Evolutionary conservation across 495 filamentous ascomycete genomes (phyloP), one percentile per base, ranked within the genome.

Genomic region (Aspergillus heteromorphus): DNA sequence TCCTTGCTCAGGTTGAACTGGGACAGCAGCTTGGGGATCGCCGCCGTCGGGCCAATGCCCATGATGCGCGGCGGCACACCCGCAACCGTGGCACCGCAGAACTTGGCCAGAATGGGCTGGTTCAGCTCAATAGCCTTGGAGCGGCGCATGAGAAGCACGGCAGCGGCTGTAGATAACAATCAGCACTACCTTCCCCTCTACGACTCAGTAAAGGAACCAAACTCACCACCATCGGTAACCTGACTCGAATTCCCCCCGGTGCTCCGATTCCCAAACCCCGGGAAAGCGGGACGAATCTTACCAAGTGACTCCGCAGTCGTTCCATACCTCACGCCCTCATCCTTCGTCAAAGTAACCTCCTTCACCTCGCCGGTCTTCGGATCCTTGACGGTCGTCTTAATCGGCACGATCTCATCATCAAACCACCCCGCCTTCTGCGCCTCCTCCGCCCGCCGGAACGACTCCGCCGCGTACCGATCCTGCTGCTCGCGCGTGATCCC

Each of bases 221-320:
- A 29, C 68, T 48, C 63, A 79, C 81, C 82, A 52, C 93, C 93
- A 66, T 98, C 93, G 38, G 93, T 97, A 52, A 98, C 89, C 73
- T 98, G 93, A 59, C 84, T 89, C 43, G 89, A 88, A 67, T 98
- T 98, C n/a, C 93, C 93, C 54, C 92, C 93, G 6, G 93, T 97
- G 45, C 85, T 90, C 65, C 78, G 83, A 56, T 92, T 84, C 1
- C 93, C 93, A 75, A 88, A 96, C 52, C 91, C 79, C 2, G 89
- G 85, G 79, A 98, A 98, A 2, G 93, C 93, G 21, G 86, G 85
- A 16, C 91, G 83, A 63, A 98, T 91, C 83, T 97, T 97, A 54
- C 69, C 72, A 43, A 98, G 70, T 0, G 73, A 71, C 67, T 95
- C 91, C 58, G 78, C 87, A 0, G 93, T 98, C 23, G 93, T 98